Conservation (phyloP, 1,284 basidiomycete species). For the Kalmanozyma brasiliensis region DNA sequence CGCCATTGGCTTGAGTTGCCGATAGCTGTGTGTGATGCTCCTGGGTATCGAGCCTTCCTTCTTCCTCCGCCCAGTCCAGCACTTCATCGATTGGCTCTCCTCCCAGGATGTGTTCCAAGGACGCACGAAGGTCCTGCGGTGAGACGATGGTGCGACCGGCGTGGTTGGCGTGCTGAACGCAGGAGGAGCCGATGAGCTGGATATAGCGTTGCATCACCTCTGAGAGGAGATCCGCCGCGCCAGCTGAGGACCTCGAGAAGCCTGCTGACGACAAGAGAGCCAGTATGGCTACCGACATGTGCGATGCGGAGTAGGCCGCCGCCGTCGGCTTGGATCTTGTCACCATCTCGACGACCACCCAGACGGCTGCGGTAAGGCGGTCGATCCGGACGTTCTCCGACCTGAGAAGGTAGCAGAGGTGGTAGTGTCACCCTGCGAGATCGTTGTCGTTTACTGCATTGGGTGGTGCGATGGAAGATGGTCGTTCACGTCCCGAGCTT, state of each 20-base stretch:
- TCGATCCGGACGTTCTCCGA: no score
- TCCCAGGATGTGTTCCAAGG: slow-evolving; percentile 53
- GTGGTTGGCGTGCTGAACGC: slow-evolving; percentile 47
- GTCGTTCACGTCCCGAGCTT: slow-evolving; percentile 2
- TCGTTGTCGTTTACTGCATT: slow-evolving; percentile 27
- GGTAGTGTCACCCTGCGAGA: slow-evolving; percentile 24
- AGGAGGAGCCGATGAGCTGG: slow-evolving; percentile 37
- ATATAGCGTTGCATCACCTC: slow-evolving; percentile 59
- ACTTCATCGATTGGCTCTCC: slow-evolving; percentile 48
- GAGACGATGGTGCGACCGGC: slow-evolving; percentile 36
- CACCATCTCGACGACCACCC: slow-evolving; percentile 16
- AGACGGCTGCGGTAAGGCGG: not conserved
- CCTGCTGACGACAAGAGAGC: slow-evolving; percentile 47
- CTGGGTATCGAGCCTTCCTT: slow-evolving; percentile 22
- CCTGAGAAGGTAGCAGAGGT: slow-evolving; percentile 15
- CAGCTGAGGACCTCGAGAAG: slow-evolving; percentile 48
- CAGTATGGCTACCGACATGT: slow-evolving; percentile 38
- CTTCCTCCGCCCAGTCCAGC: slow-evolving; percentile 53
- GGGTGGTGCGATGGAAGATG: slow-evolving; percentile 2
- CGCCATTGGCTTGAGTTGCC: slow-evolving; percentile 8
- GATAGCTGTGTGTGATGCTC: not conserved
- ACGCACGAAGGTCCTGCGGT: slow-evolving; percentile 47
- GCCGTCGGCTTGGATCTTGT: slow-evolving; percentile 40
- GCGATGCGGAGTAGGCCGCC: slow-evolving; percentile 44
- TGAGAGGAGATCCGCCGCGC: slow-evolving; percentile 45